These are phyloP conservation scores for Eucalyptus shirleyi DNA, from an alignment of 345 rosid genomes.

Conservation along the genomic window DNA sequence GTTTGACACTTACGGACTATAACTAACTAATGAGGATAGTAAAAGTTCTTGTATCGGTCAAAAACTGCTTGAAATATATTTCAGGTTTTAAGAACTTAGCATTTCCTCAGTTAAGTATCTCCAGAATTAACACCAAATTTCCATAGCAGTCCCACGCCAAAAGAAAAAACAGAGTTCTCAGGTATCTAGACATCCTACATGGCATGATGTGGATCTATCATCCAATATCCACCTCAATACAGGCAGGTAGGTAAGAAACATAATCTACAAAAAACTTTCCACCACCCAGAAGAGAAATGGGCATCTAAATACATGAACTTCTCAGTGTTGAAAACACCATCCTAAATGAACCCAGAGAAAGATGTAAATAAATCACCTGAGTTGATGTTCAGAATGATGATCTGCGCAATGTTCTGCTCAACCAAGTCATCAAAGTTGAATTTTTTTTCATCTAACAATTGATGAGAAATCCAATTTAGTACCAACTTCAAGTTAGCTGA, in stretches of 20 bases:
- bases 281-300: background rate
- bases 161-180: background rate
- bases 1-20: background rate
- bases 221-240: background rate
- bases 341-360: background rate
- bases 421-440: conserved; percentile 50
- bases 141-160: background rate
- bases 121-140: background rate
- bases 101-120: background rate
- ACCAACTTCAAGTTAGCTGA: conserved; percentile 3
- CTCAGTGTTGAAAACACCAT: background rate
- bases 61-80: background rate
- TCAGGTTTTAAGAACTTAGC: background rate
- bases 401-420: conserved; percentile 32
- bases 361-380: conserved; percentile 35
- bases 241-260: background rate
- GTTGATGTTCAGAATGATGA: conserved; percentile 16
- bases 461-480: conserved; percentile 44
- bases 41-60: background rate
- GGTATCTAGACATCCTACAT: background rate
- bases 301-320: background rate
- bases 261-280: background rate
- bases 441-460: conserved; percentile 51
- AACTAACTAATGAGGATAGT: background rate
- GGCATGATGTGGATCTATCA: background rate